Percentiles rank a stretch among this genome's conserved stretches.
Evolutionary conservation across 2,329 filamentous ascomycete genomes (phyloP).

Genomic region (Paramyrothecium roridum): DNA sequence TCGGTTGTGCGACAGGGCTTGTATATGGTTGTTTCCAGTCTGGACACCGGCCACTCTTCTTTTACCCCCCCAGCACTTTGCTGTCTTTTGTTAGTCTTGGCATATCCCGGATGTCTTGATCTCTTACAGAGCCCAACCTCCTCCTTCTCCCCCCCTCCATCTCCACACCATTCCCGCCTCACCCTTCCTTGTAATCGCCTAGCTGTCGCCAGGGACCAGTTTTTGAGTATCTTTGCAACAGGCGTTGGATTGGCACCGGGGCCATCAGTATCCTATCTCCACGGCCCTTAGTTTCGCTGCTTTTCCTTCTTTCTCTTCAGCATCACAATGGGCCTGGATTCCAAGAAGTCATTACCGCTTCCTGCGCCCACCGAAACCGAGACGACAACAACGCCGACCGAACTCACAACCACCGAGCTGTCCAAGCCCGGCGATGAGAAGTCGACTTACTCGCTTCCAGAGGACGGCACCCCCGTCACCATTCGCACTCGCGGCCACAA

Average conservation of each 20-base stretch:
- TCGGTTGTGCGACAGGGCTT: too few relatives aligned
- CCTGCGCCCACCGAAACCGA: constrained; percentile 77
- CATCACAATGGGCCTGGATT: constrained; percentile 53
- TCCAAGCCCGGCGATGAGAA: constrained; percentile 67
- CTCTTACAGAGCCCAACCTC: constrained; percentile 14
- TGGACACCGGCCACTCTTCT: constrained; percentile 13
- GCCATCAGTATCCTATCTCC: constrained; percentile 4
- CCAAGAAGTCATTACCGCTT: constrained; percentile 61
- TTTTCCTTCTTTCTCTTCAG: constrained; percentile 6
- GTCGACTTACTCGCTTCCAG: constrained; percentile 76
- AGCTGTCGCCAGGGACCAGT: constrained; percentile 4
- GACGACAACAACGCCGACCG: constrained; percentile 57
- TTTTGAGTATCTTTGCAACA: constrained; percentile 10
- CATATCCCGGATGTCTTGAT: constrained; percentile 25
- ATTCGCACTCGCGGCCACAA: constrained; percentile 72
- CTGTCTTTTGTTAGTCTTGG: constrained; percentile 8
- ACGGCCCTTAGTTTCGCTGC: constrained; percentile 8
- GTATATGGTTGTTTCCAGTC: background rate
- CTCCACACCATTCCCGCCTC: constrained; percentile 1
- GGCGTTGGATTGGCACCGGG: background rate
- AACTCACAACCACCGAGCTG: constrained; percentile 61
- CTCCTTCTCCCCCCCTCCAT: constrained; percentile 1
- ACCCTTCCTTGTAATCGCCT: constrained; percentile 8
- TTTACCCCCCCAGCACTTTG: constrained; percentile 10
- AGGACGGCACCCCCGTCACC: constrained; percentile 87